phyloP scores from a whole-genome alignment of 192 early-diverging fungal genomes.

The Coemansia sp. region DNA sequence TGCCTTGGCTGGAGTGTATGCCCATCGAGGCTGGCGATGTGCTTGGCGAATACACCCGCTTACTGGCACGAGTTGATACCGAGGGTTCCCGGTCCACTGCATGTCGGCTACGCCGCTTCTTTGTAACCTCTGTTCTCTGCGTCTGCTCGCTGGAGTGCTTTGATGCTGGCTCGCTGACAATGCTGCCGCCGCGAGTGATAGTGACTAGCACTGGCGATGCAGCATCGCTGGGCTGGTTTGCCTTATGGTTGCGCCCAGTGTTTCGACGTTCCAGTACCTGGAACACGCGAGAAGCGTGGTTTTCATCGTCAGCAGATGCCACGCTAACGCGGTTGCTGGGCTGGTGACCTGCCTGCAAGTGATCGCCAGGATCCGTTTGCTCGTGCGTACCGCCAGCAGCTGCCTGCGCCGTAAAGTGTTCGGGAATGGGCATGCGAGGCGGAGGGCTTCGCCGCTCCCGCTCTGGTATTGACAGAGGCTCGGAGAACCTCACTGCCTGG shows the following conservation, averaged over 20 bases:
- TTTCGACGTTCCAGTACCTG: conserved; percentile 20
- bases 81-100: not conserved
- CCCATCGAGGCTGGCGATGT: conserved; percentile 5
- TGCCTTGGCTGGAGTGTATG: conserved; percentile 10
- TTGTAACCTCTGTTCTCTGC: not conserved
- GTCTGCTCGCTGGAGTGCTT: conserved; percentile 18
- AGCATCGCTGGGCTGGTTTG: conserved; percentile 11
- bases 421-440: conserved; percentile 13
- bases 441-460: not conserved
- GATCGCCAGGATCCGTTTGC: conserved; percentile 1
- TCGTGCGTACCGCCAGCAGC: not conserved
- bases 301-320: conserved; percentile 18
- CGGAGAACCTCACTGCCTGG: conserved; percentile 7
- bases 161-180: conserved; percentile 18
- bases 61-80: not conserved
- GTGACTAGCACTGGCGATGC: conserved; percentile 35
- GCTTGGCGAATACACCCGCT: not conserved
- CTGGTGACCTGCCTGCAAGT: not conserved
- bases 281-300: conserved; percentile 10
- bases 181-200: conserved; percentile 37
- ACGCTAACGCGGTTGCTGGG: conserved; percentile 17
- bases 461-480: not conserved
- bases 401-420: not conserved
- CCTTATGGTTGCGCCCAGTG: conserved; percentile 7
- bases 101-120: not conserved